Evolutionary conservation across 441 rosid genomes (phyloP), one percentile per base, ranked within the genome.

Genomic region (Adansonia madagascariensis): DNA sequence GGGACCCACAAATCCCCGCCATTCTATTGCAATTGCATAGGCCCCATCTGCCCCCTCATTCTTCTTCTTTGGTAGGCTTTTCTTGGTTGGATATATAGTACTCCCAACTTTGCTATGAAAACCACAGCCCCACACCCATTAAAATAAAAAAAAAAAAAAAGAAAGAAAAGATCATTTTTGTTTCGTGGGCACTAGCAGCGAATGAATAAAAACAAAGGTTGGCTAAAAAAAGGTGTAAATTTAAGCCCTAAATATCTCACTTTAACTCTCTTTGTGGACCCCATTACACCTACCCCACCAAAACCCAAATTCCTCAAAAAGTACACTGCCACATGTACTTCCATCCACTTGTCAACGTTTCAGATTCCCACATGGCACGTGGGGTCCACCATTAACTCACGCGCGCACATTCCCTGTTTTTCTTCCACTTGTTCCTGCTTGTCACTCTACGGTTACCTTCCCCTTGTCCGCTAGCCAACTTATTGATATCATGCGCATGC

Each of bases 301-400:
- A 53, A 47, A 55, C 59, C 39, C 39, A 31, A 31, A 31, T 31
- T 31, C 39, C 39, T 31, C 39, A 31, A 55, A n/a, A 46, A 65
- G 11, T 0, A 65, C 17, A 8, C 9, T 4, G 83, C 82, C 84
- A 62, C 2, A 59, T 66, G 43, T 46, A n/a, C 9, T 8, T 10
- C 0, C 0, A 5, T 57, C 64, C 15, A 76, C 75, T 75, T 82
- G 82, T 47, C 77, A 39, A 1, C 1, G 0, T 8, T 0, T 2
- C 3, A 8, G 31, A 6, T 7, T 44, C 11, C 15, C 27, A 41
- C 53, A 71, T 78, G 72, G 39, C 60, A 44, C 1, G 9, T 41
- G 66, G 83, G 46, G 41, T 80, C 91, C 85, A 66, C 89, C 91
- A 81, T 74, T 71, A 82, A 71, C 85, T 83, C 88, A 82, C 55